Conservation (phyloP, 305 asterid species). For the Solanum hybrid region DNA sequence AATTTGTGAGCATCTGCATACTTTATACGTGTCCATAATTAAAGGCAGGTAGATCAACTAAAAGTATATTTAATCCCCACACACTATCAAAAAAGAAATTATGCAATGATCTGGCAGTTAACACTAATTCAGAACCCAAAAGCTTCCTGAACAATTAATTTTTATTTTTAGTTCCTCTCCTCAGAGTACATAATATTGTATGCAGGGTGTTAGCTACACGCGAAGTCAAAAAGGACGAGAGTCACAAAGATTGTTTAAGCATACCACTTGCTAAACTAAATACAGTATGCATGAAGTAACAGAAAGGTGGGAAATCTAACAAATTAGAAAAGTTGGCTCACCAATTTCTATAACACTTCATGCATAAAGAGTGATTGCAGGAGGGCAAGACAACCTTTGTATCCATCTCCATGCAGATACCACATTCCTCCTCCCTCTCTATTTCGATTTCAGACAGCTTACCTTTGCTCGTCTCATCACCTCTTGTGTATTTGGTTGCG, state of each 20-base stretch:
- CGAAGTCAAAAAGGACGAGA: background rate
- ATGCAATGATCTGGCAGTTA: background rate
- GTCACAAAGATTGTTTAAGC: background rate
- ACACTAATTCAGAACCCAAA: background rate
- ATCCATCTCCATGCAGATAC: constrained; percentile 73
- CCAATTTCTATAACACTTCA: constrained; percentile 72
- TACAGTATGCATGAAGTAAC: background rate
- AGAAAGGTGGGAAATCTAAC: background rate
- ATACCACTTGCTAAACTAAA: background rate
- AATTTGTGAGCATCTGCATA: background rate
- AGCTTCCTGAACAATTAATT: background rate
- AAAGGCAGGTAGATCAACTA: background rate
- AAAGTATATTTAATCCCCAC: background rate
- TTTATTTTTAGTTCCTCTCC: background rate
- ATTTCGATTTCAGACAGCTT: constrained; percentile 69
- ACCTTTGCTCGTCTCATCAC: constrained; percentile 58
- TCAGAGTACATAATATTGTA: background rate
- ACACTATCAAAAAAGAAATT: background rate
- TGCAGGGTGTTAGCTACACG: background rate
- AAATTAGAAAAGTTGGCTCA: constrained; percentile 9
- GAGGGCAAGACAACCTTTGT: constrained; percentile 68
- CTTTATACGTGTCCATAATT: background rate
- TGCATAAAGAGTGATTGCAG: constrained; percentile 74
- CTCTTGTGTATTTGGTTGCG: constrained; percentile 42
- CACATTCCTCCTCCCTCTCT: constrained; percentile 92